phyloP scores from a whole-genome alignment of 495 filamentous ascomycete genomes.

The Penicillium odoratum region DNA sequence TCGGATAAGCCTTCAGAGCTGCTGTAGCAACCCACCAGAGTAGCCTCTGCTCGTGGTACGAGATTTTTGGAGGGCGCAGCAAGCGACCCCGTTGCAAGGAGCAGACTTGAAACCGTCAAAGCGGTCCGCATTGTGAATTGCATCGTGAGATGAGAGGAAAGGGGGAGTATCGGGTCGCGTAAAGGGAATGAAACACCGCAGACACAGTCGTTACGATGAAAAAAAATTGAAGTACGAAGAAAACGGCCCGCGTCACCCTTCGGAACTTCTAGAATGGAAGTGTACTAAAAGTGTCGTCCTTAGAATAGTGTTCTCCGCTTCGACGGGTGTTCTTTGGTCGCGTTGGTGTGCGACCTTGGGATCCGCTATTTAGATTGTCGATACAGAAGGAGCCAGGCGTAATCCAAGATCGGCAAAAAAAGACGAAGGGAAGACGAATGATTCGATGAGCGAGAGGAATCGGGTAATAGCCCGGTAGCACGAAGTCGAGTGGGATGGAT shows the following conservation, averaged over 20 bases:
- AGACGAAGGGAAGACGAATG: neutral
- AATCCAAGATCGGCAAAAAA: neutral
- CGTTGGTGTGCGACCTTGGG: neutral
- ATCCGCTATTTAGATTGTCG: neutral
- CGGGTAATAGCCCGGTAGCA: constrained; percentile 4
- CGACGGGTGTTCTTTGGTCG: neutral
- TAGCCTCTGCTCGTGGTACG: constrained; percentile 14
- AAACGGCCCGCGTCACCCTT: constrained; percentile 52
- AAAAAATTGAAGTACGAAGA: constrained; percentile 31
- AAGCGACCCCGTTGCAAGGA: constrained; percentile 27
- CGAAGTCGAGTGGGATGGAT: constrained; percentile 8
- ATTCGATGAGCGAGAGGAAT: constrained; percentile 9
- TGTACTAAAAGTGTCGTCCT: neutral
- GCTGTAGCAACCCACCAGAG: constrained; percentile 37
- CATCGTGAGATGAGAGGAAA: constrained; percentile 29
- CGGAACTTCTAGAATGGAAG: constrained; percentile 19
- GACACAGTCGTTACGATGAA: constrained; percentile 26
- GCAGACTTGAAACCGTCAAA: constrained; percentile 28
- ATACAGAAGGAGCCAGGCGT: neutral
- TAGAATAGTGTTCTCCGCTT: neutral
- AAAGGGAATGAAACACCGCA: constrained; percentile 18
- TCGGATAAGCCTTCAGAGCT: constrained; percentile 30
- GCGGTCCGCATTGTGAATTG: constrained; percentile 30
- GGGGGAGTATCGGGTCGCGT: constrained; percentile 1
- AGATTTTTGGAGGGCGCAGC: constrained; percentile 26